These are phyloP conservation scores for Tremella fuciformis DNA, from an alignment of 768 basidiomycete genomes.

Conservation along the genomic window DNA sequence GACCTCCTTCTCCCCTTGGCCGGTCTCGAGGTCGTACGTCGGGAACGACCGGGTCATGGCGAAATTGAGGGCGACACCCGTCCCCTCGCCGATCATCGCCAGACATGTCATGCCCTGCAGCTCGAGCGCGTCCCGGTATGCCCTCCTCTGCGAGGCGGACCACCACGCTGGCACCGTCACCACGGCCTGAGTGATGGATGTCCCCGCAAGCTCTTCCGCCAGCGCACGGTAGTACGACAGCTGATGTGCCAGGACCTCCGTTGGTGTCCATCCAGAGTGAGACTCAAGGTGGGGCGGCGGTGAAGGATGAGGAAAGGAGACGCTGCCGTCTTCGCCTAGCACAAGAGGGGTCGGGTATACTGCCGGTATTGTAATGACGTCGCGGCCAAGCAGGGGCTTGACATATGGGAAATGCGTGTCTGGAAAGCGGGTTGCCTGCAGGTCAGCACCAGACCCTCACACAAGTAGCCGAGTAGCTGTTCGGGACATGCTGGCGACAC, in stretches of 20 bases:
- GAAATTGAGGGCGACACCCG: constrained; percentile 84
- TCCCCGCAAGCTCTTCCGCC: constrained; percentile 67
- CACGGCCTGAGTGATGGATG: constrained; percentile 77
- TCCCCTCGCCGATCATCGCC: constrained; percentile 83
- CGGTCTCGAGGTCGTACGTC: constrained; percentile 38
- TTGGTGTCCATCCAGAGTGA: constrained; percentile 65
- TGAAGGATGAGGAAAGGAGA: constrained; percentile 46
- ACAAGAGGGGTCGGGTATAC: constrained; percentile 47
- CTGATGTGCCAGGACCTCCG: constrained; percentile 93
- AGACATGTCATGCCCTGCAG: constrained; percentile 80
- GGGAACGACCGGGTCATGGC: constrained; percentile 93
- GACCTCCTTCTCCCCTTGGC: constrained; percentile 58
- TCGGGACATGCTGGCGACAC: constrained; percentile 46
- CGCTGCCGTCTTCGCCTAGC: constrained; percentile 29
- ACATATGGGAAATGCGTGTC: constrained; percentile 78
- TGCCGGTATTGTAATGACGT: constrained; percentile 21
- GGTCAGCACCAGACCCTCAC: constrained; percentile 7
- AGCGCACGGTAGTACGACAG: constrained; percentile 83
- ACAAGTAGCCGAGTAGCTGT: not conserved
- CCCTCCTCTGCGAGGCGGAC: constrained; percentile 84
- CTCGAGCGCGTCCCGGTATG: constrained; percentile 86
- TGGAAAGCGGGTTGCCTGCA: constrained; percentile 87
- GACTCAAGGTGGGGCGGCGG: constrained; percentile 37
- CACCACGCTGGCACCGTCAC: constrained; percentile 88
- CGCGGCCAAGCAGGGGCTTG: constrained; percentile 72